Conservation (phyloP, 2,329 filamentous ascomycete species). For the Aspergillus floridensis region DNA sequence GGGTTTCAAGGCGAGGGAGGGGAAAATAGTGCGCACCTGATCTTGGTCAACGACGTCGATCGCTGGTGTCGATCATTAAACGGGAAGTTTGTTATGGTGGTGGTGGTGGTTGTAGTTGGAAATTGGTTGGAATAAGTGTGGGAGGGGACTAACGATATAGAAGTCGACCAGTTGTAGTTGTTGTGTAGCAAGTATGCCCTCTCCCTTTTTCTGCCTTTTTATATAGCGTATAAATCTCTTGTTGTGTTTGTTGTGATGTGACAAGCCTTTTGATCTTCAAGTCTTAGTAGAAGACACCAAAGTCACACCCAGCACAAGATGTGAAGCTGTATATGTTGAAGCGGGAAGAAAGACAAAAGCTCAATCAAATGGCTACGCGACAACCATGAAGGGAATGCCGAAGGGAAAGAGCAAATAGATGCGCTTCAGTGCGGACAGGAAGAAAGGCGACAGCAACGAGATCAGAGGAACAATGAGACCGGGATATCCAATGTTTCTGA, state of each 20-base stretch:
- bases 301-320: neutral
- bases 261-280: neutral
- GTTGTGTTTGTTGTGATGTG: neutral
- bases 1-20: constrained; percentile 17
- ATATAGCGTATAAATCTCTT: neutral
- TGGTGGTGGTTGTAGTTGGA: neutral
- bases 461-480: constrained; percentile 9
- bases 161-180: neutral
- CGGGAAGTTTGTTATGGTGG: constrained; percentile 5
- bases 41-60: constrained; percentile 16
- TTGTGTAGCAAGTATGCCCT: neutral
- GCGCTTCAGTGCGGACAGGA: constrained; percentile 9
- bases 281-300: neutral
- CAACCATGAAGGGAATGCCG: neutral
- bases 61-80: constrained; percentile 19
- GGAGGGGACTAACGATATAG: constrained; percentile 1
- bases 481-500: constrained; percentile 7
- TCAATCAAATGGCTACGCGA: constrained; percentile 9
- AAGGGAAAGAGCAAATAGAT: constrained; percentile 12
- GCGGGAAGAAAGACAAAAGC: neutral
- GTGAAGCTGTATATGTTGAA: neutral
- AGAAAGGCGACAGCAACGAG: neutral
- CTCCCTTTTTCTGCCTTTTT: neutral
- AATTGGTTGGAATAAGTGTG: neutral
- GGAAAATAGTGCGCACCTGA: constrained; percentile 19